phyloP scores from a whole-genome alignment of 176 grass and related monocot genomes.

The Rhynchospora pubera region DNA sequence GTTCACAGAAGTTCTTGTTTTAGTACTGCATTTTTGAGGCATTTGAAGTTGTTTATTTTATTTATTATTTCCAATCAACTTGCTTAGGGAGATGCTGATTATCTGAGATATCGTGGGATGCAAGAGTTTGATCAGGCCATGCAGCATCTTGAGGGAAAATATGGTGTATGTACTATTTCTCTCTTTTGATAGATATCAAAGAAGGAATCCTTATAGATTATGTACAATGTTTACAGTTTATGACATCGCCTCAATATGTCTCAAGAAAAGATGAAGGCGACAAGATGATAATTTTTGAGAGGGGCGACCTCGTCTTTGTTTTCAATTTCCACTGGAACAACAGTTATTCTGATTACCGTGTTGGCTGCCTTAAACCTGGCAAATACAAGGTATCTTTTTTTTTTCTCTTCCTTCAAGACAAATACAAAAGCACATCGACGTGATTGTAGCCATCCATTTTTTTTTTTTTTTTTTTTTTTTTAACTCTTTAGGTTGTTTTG shows the following conservation, averaged over 20 bases:
- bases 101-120: constrained; percentile 70
- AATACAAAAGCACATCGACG: constrained; percentile 5
- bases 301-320: constrained; percentile 77
- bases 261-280: constrained; percentile 87
- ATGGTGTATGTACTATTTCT: constrained; percentile 46
- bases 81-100: constrained; percentile 70
- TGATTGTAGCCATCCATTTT: constrained; percentile 4
- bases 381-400: constrained; percentile 61
- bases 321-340: constrained; percentile 95
- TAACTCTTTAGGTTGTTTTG: constrained; percentile 53
- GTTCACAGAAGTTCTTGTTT: constrained; percentile 2
- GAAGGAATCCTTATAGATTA: constrained; percentile 6
- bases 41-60: constrained; percentile 9
- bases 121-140: constrained; percentile 85
- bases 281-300: constrained; percentile 79
- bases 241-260: constrained; percentile 86
- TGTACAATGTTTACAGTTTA: constrained; percentile 61
- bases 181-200: constrained; percentile 14
- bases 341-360: constrained; percentile 73
- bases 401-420: constrained; percentile 5
- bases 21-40: background rate
- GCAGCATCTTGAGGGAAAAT: constrained; percentile 89
- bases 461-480: background rate
- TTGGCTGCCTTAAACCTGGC: constrained; percentile 70
- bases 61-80: background rate